These are phyloP conservation scores for Toxicodendron radicans DNA, from an alignment of 345 rosid genomes.

Conservation along the genomic window DNA sequence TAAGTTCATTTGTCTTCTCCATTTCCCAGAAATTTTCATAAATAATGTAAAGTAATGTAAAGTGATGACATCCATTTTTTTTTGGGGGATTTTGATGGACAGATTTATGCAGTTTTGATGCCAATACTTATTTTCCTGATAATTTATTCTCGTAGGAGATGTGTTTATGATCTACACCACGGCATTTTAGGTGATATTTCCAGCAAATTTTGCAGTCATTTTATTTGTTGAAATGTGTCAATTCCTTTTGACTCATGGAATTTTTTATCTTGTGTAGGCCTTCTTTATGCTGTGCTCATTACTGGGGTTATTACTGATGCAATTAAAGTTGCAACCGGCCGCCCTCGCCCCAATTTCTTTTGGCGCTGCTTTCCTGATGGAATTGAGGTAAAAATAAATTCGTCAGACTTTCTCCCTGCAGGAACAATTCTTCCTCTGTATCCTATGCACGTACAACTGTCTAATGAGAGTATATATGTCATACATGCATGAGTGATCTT, in stretches of 20 bases:
- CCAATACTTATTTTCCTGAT: slow-evolving; percentile 53
- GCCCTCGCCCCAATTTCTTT: slow-evolving; percentile 92
- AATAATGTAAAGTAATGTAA: not conserved
- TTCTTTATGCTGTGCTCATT: slow-evolving; percentile 64
- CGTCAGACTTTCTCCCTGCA: too few species aligned
- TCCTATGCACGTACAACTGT: too few species aligned
- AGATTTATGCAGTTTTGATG: slow-evolving; percentile 55
- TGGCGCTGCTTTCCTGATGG: slow-evolving; percentile 99
- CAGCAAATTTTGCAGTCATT: not conserved
- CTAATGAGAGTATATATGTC: too few species aligned
- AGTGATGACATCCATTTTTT: not conserved
- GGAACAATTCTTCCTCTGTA: too few species aligned
- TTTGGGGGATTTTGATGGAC: slow-evolving; percentile 18
- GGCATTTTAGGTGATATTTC: slow-evolving; percentile 53
- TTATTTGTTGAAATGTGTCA: not conserved
- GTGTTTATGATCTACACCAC: slow-evolving; percentile 84
- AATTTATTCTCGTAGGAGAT: slow-evolving; percentile 52
- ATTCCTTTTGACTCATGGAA: not conserved
- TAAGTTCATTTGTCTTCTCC: slow-evolving; percentile 21
- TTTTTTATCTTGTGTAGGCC: slow-evolving; percentile 33
- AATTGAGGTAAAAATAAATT: slow-evolving; percentile 30
- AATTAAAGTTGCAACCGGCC: slow-evolving; percentile 68
- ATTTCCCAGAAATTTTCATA: not conserved
- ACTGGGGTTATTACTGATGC: slow-evolving; percentile 79
- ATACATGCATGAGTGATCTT: too few species aligned